phyloP scores from a whole-genome alignment of 2,329 filamentous ascomycete species.

The Malbranchea cinnamomea region DNA sequence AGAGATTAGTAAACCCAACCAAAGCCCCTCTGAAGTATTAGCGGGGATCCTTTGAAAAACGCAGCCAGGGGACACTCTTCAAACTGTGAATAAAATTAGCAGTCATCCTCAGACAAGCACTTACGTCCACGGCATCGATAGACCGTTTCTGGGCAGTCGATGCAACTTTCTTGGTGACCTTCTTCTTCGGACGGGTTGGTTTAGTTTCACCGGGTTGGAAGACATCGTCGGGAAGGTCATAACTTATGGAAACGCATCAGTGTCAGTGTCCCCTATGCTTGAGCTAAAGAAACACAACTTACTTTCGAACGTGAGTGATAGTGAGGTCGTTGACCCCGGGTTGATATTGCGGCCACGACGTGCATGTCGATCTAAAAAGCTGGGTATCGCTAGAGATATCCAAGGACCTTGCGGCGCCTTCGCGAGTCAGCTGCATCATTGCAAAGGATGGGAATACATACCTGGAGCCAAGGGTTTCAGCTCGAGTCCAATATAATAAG shows the following conservation, averaged over 20 bases:
- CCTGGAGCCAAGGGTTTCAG: slow-evolving; percentile 57
- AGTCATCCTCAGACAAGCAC: slow-evolving; percentile 12
- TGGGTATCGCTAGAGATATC: slow-evolving; percentile 59
- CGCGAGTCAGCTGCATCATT: slow-evolving; percentile 17
- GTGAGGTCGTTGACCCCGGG: slow-evolving; percentile 61
- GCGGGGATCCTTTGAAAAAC: neutral
- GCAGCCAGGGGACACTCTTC: slow-evolving; percentile 1
- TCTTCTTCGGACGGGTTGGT: slow-evolving; percentile 44
- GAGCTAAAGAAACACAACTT: slow-evolving; percentile 22
- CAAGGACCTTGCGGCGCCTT: slow-evolving; percentile 33
- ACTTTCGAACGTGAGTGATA: slow-evolving; percentile 78
- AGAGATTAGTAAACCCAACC: slow-evolving; percentile 6
- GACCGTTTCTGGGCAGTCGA: slow-evolving; percentile 23
- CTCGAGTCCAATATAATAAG: slow-evolving; percentile 85
- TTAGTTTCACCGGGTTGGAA: slow-evolving; percentile 66
- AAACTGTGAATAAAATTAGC: slow-evolving; percentile 4
- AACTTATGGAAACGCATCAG: slow-evolving; percentile 36
- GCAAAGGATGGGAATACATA: slow-evolving; percentile 29
- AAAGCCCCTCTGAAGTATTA: neutral
- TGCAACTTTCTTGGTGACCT: slow-evolving; percentile 26
- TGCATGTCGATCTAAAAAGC: slow-evolving; percentile 75
- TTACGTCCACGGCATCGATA: slow-evolving; percentile 30
- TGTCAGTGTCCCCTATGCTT: slow-evolving; percentile 5
- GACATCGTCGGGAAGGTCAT: slow-evolving; percentile 76
- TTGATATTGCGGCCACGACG: slow-evolving; percentile 59